Base-by-base conservation (phyloP, 257 asterid genomes). In the Nicotiana tabacum region DNA sequence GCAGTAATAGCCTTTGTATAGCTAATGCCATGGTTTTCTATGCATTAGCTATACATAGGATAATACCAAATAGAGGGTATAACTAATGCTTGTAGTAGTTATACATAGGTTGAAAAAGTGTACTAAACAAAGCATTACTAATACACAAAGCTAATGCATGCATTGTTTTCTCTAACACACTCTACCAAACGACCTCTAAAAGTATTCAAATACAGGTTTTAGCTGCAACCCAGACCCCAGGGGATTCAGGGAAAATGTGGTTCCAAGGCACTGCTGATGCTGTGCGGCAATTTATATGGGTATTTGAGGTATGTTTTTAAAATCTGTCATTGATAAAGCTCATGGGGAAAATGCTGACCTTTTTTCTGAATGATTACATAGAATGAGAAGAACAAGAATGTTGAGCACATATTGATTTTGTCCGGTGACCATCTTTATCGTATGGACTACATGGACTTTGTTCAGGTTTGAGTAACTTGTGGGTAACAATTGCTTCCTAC, bases 181-280 rank as follows among this genome's bases (percentile, higher is more conserved):
- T 21, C 21, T 21, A 21, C 21, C 21, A 21, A 21, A 21, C 21
- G 21, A 21, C 21, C 21, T 21, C 21, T 21, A 21, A 53, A 10
- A 18, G 61, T 46, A 67, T 58, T 55, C 80, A 81, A 55, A 77
- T 37, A 61, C 77, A 96, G 99, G 98, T 94, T 90, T 87, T 96
- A 80, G 99, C 99, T 85, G 99, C 99, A 78, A 96, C 99, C 43
- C 99, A 96, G 85, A 96, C 97, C 4, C 90, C 98, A 2, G 99
- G 99, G 70, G 99, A 96, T 80, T 85, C 93, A 11, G 99, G 99
- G 48, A 91, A 91, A 81, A 88, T 66, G 87, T 96, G 98, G 99
- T 96, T 96, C 85, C 99, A 94, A 83, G 99, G 99, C 83, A 96
- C 98, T n/a, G 99, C 99, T 32, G 99, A 96, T 88, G 99, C 99